Percentiles rank a stretch among this genome's conserved stretches.
Conservation (phyloP, 495 filamentous ascomycete genomes). For the Penicillium samsonianum region DNA sequence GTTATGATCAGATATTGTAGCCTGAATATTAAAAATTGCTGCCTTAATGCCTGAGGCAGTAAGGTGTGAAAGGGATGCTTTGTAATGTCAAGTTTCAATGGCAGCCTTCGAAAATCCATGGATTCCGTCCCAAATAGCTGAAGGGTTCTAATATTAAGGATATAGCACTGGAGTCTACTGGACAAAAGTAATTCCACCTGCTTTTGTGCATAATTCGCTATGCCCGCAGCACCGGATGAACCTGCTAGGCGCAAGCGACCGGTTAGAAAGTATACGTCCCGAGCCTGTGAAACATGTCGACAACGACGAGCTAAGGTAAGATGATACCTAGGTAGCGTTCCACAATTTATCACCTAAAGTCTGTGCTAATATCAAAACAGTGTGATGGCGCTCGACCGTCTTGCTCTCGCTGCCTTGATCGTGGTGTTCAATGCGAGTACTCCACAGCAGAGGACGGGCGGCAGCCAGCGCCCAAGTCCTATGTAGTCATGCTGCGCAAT, state of each 20-base stretch:
- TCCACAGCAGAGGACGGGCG: conserved; percentile 31
- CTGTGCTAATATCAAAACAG: conserved; percentile 10
- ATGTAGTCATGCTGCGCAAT: conserved; percentile 31
- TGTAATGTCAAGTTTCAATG: too few relatives aligned
- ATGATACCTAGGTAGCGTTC: background rate
- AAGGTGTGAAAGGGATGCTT: too few relatives aligned
- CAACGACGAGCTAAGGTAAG: conserved; percentile 33
- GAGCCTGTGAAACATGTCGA: conserved; percentile 36
- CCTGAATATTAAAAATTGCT: too few relatives aligned
- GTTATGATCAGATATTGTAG: too few relatives aligned
- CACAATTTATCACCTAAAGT: too few relatives aligned
- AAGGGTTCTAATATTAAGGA: too few relatives aligned
- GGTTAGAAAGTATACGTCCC: conserved; percentile 31
- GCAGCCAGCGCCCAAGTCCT: conserved; percentile 34
- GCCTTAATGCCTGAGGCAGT: too few relatives aligned
- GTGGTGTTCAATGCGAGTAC: conserved; percentile 28
- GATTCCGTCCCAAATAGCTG: too few relatives aligned
- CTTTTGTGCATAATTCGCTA: background rate
- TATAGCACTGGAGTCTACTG: too few relatives aligned
- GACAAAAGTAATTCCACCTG: background rate
- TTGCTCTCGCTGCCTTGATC: conserved; percentile 31
- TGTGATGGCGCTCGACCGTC: conserved; percentile 31
- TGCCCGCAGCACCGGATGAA: conserved; percentile 20
- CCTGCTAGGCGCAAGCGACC: conserved; percentile 21
- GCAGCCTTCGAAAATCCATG: too few relatives aligned